Percentiles rank a stretch among this genome's conserved stretches.
Conservation (phyloP, 345 rosid genomes). For the Triadica sebifera region DNA sequence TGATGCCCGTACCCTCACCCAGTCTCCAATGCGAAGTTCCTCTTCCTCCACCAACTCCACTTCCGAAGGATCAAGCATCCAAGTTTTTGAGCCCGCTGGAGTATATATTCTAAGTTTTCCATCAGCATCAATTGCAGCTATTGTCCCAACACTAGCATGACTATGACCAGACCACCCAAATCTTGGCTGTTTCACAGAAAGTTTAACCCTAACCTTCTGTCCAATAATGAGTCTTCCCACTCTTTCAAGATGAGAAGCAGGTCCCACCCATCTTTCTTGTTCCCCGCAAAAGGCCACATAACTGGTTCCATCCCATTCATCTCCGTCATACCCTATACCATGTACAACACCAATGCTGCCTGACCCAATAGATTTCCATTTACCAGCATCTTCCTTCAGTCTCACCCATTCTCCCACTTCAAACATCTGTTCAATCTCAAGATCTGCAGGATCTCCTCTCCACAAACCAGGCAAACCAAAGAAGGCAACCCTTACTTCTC, state of each 20-base stretch:
- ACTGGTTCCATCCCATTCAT: slow-evolving; percentile 79
- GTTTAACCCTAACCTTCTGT: slow-evolving; percentile 73
- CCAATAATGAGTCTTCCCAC: slow-evolving; percentile 59
- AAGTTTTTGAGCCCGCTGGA: slow-evolving; percentile 82
- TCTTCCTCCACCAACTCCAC: slow-evolving; percentile 80
- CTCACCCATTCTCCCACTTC: slow-evolving; percentile 97
- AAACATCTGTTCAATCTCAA: slow-evolving; percentile 67
- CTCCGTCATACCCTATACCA: slow-evolving; percentile 77
- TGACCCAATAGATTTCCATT: slow-evolving; percentile 79
- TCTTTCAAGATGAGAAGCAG: slow-evolving; percentile 64
- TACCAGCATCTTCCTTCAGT: slow-evolving; percentile 50
- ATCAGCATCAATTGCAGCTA: slow-evolving; percentile 88
- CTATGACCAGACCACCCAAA: slow-evolving; percentile 95
- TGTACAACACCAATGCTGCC: slow-evolving; percentile 85
- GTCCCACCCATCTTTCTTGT: slow-evolving; percentile 92
- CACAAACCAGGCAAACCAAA: slow-evolving; percentile 76
- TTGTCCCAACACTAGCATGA: slow-evolving; percentile 73
- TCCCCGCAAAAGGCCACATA: slow-evolving; percentile 83
- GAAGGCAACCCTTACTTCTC: slow-evolving; percentile 86
- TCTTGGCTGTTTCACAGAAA: slow-evolving; percentile 81
- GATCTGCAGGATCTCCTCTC: slow-evolving; percentile 93
- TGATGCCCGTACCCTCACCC: slow-evolving; percentile 74
- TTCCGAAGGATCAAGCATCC: slow-evolving; percentile 97
- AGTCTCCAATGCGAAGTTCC: slow-evolving; percentile 76
- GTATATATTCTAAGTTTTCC: slow-evolving; percentile 92